Evolutionary conservation across 371 early-diverging fungal genomes (phyloP), one percentile per base, ranked within the genome.

Genomic region (Dinochytrium kinnereticum): DNA sequence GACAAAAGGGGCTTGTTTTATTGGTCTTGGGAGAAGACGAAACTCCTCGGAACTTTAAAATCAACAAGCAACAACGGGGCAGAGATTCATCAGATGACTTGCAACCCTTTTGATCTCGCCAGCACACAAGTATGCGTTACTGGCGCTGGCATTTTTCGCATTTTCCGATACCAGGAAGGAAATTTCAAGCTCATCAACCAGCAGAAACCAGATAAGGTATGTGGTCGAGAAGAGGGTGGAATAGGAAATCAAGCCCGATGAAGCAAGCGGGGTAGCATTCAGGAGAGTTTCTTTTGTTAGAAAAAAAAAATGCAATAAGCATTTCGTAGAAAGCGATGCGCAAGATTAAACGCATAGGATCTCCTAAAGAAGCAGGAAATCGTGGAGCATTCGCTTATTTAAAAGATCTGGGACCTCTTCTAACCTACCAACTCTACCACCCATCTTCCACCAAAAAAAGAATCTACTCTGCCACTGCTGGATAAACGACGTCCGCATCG

Each of bases 1-100:
- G 26, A 15, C 31, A 1, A n/a, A 51, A 85, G 85, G 85, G 59
- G 44, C 31, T 36, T 86, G 28, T 82, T 78, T 65, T 76, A 77
- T 34, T 86, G 82, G 82, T 65, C 75, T 5, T 79, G 80, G 74
- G 86, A 86, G 49, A 86, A 86, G 64, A 66, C 75, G 51, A 84
- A 84, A 69, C 68, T 82, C 33, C 38, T 83, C 0, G 73, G 73
- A 3, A 72, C 68, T 13, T 49, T 77, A 30, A 80, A 78, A 70
- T 69, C 81, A n/a, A 68, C 82, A 0, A 76, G 64, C 72, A 75
- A 70, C 59, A 72, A 61, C 64, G 78, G 70, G 61, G 51, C 82
- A 0, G 84, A 79, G 13, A 51, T 84, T 37, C 75, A 75, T 59
- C 78, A 81, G 51, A 81, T 83, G 81, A 71, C 77, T 1, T 77